Conservation (phyloP, 139 green algal genomes). For the Deuterostichococcus epilithicus region DNA sequence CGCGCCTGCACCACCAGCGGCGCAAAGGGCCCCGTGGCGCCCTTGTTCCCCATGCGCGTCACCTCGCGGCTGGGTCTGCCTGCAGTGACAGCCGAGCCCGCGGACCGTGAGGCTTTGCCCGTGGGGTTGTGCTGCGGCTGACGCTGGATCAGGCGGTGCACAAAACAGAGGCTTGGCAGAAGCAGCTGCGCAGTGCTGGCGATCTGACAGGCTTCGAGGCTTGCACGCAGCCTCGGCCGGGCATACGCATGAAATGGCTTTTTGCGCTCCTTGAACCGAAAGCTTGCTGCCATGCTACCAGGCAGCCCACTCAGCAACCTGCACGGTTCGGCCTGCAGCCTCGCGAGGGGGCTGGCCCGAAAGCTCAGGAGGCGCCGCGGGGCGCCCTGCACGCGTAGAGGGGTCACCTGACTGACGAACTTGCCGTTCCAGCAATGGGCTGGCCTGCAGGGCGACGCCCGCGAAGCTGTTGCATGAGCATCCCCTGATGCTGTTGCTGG, state of each 20-base stretch:
- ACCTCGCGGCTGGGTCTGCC: constrained; percentile 2
- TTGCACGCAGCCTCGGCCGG: too few relatives aligned
- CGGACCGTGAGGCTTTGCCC: not conserved
- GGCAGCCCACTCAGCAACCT: too few relatives aligned
- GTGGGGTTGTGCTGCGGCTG: not conserved
- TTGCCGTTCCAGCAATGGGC: not conserved
- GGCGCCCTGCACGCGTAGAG: not conserved
- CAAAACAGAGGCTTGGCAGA: too few relatives aligned
- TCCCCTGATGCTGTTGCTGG: not conserved
- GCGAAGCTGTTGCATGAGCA: not conserved
- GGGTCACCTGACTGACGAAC: not conserved
- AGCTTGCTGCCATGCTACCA: too few relatives aligned
- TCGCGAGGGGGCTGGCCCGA: too few relatives aligned
- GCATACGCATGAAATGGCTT: too few relatives aligned
- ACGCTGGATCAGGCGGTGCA: not conserved
- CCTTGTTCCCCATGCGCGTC: constrained; percentile 72
- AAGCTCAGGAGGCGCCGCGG: too few relatives aligned
- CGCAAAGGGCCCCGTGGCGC: constrained; percentile 77
- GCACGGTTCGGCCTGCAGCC: too few relatives aligned
- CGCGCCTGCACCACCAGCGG: constrained; percentile 79
- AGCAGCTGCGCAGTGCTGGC: too few relatives aligned
- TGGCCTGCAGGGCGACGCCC: not conserved
- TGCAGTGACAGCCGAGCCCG: not conserved
- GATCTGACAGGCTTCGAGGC: too few relatives aligned
- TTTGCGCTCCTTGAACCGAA: too few relatives aligned